Evolutionary conservation across 2,329 filamentous ascomycete species (phyloP).

Genomic region (Sporothrix variecibatus): DNA sequence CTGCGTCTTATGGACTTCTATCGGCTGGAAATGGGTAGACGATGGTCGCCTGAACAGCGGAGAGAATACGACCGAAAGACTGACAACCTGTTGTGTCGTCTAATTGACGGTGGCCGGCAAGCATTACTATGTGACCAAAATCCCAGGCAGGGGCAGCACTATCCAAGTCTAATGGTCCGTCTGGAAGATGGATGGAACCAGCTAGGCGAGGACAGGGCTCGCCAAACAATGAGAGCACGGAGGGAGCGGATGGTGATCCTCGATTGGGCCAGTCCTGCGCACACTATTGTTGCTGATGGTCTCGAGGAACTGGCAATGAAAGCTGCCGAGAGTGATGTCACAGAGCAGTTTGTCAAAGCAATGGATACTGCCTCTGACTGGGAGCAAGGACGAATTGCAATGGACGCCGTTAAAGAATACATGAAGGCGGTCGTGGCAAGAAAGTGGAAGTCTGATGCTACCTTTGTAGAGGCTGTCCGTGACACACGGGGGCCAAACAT

Average conservation of each 20-base stretch:
- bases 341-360: background rate
- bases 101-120: background rate
- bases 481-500: constrained; percentile 6
- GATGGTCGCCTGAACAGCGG: constrained; percentile 5
- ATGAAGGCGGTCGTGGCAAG: constrained; percentile 12
- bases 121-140: constrained; percentile 5
- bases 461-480: background rate
- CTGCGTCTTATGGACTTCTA: constrained; percentile 20
- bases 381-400: background rate
- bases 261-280: background rate
- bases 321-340: background rate
- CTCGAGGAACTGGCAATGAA: background rate
- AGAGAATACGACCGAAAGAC: background rate
- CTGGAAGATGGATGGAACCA: background rate
- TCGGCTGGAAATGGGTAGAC: background rate
- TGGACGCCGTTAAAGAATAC: background rate
- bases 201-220: background rate
- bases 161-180: background rate
- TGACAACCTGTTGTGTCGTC: constrained; percentile 10
- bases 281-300: background rate
- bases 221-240: background rate
- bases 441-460: constrained; percentile 2
- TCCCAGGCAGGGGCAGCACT: background rate
- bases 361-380: background rate
- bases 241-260: constrained; percentile 9